phyloP scores from a whole-genome alignment of 306 rosid genomes.

The cucumber (Cucumis sativus) region Cucumber_9930_V3 NC_026655.2:15386001-15386500 shows the following conservation, averaged over 20 bases:
- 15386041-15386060: no score
- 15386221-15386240: background rate
- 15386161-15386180: background rate
- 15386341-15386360: background rate
- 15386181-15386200: background rate
- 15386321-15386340: slow-evolving; percentile 79
- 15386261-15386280: slow-evolving; percentile 54
- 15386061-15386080: background rate
- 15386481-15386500: background rate
- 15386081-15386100: background rate
- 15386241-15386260: slow-evolving; percentile 27
- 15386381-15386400: background rate
- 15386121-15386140: background rate
- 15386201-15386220: background rate
- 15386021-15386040: background rate
- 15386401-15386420: background rate
- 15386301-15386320: slow-evolving; percentile 69
- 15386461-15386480: background rate
- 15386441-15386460: background rate
- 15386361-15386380: background rate
- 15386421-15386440: background rate
- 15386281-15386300: slow-evolving; percentile 79
- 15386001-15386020: slow-evolving; percentile 8
- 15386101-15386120: background rate
- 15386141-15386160: background rate